phyloP scores from a whole-genome alignment of 495 filamentous ascomycete genomes.

The Penicillium lividum region DNA sequence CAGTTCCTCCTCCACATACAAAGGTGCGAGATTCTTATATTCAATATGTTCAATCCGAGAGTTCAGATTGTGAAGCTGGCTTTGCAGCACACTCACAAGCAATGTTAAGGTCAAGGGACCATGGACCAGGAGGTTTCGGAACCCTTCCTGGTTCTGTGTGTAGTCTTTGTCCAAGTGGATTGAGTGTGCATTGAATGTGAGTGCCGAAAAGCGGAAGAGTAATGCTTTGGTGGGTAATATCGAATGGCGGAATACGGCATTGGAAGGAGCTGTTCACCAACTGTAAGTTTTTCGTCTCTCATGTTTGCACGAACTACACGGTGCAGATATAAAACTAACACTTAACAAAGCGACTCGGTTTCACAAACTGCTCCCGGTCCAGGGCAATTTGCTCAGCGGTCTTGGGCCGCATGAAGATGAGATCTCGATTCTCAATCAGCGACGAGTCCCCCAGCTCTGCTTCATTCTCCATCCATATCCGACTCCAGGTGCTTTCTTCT shows the following conservation, averaged over 20 bases:
- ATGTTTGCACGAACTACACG: not conserved
- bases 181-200: constrained; percentile 82
- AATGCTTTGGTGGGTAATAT: constrained; percentile 64
- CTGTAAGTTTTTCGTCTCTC: not conserved
- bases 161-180: constrained; percentile 82
- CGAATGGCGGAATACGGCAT: constrained; percentile 59
- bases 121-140: constrained; percentile 76
- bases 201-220: constrained; percentile 80
- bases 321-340: constrained; percentile 25
- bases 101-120: constrained; percentile 80
- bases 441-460: constrained; percentile 35
- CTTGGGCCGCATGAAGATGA: constrained; percentile 62
- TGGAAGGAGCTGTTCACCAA: constrained; percentile 32
- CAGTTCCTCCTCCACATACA: constrained; percentile 71
- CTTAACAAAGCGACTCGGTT: constrained; percentile 36
- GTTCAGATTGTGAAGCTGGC: constrained; percentile 38
- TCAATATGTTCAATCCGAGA: constrained; percentile 54
- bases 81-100: constrained; percentile 64
- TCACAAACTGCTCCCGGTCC: constrained; percentile 31
- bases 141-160: constrained; percentile 68
- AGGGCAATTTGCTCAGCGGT: constrained; percentile 31
- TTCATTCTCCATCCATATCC: constrained; percentile 48
- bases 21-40: constrained; percentile 80
- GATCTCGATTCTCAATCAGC: constrained; percentile 54
- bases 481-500: constrained; percentile 34